These are phyloP conservation scores for Cystofilobasidium ferigula DNA, from an alignment of 768 basidiomycete genomes.

Conservation along the genomic window DNA sequence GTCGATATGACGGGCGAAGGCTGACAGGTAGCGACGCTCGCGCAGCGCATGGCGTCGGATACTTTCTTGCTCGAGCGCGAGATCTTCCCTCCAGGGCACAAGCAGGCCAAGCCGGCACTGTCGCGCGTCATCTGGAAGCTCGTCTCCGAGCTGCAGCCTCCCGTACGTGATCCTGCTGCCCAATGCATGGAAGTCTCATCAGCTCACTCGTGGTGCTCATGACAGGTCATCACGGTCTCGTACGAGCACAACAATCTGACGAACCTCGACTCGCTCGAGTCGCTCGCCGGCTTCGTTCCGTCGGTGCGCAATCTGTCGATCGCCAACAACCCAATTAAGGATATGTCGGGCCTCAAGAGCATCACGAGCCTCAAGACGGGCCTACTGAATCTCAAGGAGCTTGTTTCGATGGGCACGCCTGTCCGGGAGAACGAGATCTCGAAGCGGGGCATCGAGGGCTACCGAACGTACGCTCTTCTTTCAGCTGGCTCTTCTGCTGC, in stretches of 20 bases:
- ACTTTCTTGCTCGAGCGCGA: constrained; percentile 16
- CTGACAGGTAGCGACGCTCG: too few relatives aligned
- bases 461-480: constrained; percentile 16
- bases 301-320: constrained; percentile 24
- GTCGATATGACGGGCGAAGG: background rate
- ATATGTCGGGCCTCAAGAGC: constrained; percentile 13
- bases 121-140: constrained; percentile 27
- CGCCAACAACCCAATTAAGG: constrained; percentile 18
- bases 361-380: constrained; percentile 24
- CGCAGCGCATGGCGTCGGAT: constrained; percentile 16
- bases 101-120: constrained; percentile 15
- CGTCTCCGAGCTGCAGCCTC: constrained; percentile 24
- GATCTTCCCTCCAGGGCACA: constrained; percentile 25
- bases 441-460: constrained; percentile 18
- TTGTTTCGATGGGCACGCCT: constrained; percentile 18
- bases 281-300: constrained; percentile 6
- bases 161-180: constrained; percentile 2
- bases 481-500: background rate
- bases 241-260: constrained; percentile 21
- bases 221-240: constrained; percentile 24
- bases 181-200: background rate
- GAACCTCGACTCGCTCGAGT: constrained; percentile 24
- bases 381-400: constrained; percentile 14
- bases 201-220: background rate
- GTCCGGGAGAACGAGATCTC: constrained; percentile 18